phyloP scores from a whole-genome alignment of 2,329 filamentous ascomycete species.

The Fonsecaea erecta region DNA sequence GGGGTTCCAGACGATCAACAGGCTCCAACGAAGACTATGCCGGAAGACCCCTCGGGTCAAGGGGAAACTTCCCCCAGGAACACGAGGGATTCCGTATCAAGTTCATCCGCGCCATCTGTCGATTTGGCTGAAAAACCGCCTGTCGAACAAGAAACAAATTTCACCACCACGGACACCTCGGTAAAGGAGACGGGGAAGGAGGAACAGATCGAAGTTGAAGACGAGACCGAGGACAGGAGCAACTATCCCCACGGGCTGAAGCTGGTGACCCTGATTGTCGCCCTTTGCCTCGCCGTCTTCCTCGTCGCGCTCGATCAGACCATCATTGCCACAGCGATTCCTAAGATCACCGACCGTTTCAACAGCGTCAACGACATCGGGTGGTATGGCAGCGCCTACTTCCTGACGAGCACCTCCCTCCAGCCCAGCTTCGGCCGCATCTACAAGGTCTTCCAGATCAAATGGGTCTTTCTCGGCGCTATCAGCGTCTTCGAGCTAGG shows the following conservation, averaged over 20 bases:
- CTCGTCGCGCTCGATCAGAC: conserved; percentile 46
- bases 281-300: conserved; percentile 46
- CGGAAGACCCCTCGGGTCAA: not conserved
- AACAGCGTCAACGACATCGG: conserved; percentile 36
- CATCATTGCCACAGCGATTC: conserved; percentile 42
- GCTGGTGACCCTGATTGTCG: conserved; percentile 42
- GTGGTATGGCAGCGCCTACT: conserved; percentile 38
- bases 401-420: conserved; percentile 38
- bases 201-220: not conserved
- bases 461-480: conserved; percentile 35
- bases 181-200: conserved; percentile 6
- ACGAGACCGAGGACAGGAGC: conserved; percentile 33
- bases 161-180: not conserved
- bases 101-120: conserved; percentile 8
- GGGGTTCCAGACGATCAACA: conserved; percentile 6
- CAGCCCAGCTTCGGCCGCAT: conserved; percentile 36
- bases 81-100: conserved; percentile 1
- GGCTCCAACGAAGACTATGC: not conserved
- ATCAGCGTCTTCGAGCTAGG: conserved; percentile 37
- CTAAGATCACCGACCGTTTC: conserved; percentile 39
- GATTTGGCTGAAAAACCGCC: conserved; percentile 4
- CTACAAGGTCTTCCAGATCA: conserved; percentile 37
- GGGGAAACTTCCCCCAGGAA: not conserved
- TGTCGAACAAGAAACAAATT: conserved; percentile 1
- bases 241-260: conserved; percentile 32